phyloP scores from a whole-genome alignment of 345 rosid species.

The Salix suchowensis region DNA sequence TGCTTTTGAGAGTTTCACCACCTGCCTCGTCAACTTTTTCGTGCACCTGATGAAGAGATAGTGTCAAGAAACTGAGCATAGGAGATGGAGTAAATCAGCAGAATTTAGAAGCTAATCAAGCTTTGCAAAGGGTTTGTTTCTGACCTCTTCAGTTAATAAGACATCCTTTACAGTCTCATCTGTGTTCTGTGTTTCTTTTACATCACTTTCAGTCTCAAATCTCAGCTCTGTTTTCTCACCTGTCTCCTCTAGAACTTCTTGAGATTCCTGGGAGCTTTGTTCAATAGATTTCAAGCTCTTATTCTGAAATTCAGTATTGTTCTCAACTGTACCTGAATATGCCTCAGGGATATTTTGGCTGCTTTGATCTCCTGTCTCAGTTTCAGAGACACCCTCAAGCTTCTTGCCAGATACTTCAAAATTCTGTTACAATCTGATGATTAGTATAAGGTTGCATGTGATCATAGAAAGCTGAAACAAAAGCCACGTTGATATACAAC shows the following conservation, averaged over 20 bases:
- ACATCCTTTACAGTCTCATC: conserved; percentile 22
- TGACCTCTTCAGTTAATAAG: conserved; percentile 42
- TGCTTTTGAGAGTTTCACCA: conserved; percentile 16
- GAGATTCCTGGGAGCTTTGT: conserved; percentile 6
- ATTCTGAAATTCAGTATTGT: not conserved
- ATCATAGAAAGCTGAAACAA: not conserved
- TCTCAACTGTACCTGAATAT: conserved; percentile 9
- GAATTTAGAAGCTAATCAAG: not conserved
- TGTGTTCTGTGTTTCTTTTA: conserved; percentile 17
- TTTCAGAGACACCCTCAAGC: conserved; percentile 13
- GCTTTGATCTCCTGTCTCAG: conserved; percentile 17
- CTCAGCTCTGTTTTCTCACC: conserved; percentile 18
- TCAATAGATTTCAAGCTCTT: conserved; percentile 9
- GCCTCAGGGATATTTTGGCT: conserved; percentile 9
- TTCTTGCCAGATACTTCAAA: conserved; percentile 11
- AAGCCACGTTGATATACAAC: not conserved
- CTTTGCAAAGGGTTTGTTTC: not conserved
- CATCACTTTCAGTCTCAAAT: conserved; percentile 20
- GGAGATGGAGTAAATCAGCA: not conserved
- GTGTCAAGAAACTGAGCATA: not conserved
- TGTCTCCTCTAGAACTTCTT: conserved; percentile 15
- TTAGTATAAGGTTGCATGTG: conserved; percentile 12
- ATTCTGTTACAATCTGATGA: conserved; percentile 24
- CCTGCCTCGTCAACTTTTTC: conserved; percentile 21
- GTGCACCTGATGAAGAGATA: conserved; percentile 21